Evolutionary conservation across 2,329 filamentous ascomycete species (phyloP).

Genomic region (Aspergillus tubingensis): DNA sequence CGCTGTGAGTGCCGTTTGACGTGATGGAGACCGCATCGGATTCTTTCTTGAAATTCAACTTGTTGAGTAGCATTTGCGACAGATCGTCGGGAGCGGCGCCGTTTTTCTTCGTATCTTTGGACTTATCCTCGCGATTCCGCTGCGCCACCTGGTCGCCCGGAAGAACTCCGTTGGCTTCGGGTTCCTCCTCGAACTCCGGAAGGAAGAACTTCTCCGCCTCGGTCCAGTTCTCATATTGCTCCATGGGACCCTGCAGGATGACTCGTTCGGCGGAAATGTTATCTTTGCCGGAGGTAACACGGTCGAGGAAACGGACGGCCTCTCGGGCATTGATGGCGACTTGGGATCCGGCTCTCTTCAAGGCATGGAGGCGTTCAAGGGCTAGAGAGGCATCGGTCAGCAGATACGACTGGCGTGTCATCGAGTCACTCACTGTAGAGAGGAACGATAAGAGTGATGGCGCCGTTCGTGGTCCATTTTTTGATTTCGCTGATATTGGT

Average conservation of each 20-base stretch:
- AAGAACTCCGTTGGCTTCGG: constrained; percentile 26
- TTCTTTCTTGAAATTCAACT: constrained; percentile 50
- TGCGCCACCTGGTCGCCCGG: constrained; percentile 20
- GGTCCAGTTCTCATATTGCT: constrained; percentile 50
- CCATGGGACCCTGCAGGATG: constrained; percentile 51
- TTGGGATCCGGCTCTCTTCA: constrained; percentile 49
- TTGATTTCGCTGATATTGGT: constrained; percentile 57
- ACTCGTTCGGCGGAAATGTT: constrained; percentile 46
- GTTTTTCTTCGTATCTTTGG: constrained; percentile 25
- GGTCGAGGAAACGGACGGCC: constrained; percentile 55
- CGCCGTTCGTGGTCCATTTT: constrained; percentile 52
- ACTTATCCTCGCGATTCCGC: constrained; percentile 24
- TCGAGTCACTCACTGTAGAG: constrained; percentile 49
- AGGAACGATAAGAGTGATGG: constrained; percentile 53
- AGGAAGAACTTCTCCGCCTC: constrained; percentile 50
- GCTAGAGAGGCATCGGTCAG: constrained; percentile 32
- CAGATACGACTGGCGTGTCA: neutral
- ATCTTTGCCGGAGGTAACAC: constrained; percentile 51
- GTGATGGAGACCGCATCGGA: constrained; percentile 41
- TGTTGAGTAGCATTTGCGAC: constrained; percentile 51
- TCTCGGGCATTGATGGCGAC: constrained; percentile 54
- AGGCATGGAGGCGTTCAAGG: constrained; percentile 48
- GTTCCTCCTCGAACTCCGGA: constrained; percentile 47
- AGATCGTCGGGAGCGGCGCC: constrained; percentile 39
- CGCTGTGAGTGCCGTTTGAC: constrained; percentile 46